Base-by-base conservation (phyloP, 495 filamentous ascomycete genomes). In the Cairneyella variabilis region DNA sequence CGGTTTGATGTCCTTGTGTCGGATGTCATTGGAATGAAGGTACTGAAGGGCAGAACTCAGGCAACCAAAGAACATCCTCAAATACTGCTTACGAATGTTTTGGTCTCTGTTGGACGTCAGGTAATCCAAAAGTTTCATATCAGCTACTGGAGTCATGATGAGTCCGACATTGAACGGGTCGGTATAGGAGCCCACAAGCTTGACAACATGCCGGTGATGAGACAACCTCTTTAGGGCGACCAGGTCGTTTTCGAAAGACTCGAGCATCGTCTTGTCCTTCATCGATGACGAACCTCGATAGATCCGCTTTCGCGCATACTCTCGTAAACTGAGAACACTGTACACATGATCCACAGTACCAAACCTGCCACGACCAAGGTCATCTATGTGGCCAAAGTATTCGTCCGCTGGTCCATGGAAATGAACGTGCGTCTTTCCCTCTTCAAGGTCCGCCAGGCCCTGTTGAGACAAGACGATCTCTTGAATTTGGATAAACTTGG, bases 141-240 rank as follows among this genome's bases (percentile, higher is more conserved):
- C 63, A 25, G 67, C 57, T 41, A 71, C 61, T 34, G 69, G 70
- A 12, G 51, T 36, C 48, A 70, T 62, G 3, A 71, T 57, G 14
- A 71, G 26, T 16, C 54, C 65, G 27, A 69, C 39, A 21, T 59
- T 63, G n/a, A 50, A 57, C 3, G 47, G 38, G 40, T 71, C 66
- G 5, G 66, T 66, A 45, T 71, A 71, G 42, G 22, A 27, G 16
- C 43, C 23, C 6, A 27, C 8, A 3, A 47, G 22, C 26, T 26
- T 47, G 43, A 47, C 43, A 5, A 47, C 8, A 47, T 47, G 43
- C 21, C 17, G 11, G 26, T 47, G 43, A n/a, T n/a, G n/a, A 14
- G 22, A 27, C 11, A 47, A 25, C 22, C 9, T 3, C 17, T 47
- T 47, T 9, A 47, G 43, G 8, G 25, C 17, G 11, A 11, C 20